phyloP scores from a whole-genome alignment of 345 rosid species.

The Eucalyptus marginata region DNA sequence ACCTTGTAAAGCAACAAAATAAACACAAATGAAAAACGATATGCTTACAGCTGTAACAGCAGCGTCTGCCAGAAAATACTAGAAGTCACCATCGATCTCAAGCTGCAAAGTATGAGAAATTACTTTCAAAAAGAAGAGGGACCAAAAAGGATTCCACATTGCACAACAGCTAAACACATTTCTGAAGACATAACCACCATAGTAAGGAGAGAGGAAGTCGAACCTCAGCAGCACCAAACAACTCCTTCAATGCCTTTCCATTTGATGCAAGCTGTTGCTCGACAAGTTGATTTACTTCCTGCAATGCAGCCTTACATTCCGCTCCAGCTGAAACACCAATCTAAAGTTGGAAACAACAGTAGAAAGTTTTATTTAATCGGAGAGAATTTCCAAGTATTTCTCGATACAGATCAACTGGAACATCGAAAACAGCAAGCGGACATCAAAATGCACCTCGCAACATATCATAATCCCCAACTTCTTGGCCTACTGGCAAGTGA shows the following conservation, averaged over 20 bases:
- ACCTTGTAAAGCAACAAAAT: not conserved
- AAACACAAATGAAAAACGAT: not conserved
- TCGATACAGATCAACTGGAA: not conserved
- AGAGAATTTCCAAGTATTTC: not conserved
- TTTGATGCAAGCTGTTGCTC: constrained; percentile 56
- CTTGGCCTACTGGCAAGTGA: not conserved
- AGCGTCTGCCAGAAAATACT: constrained; percentile 87
- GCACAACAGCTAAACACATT: not conserved
- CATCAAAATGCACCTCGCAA: not conserved
- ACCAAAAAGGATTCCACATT: not conserved
- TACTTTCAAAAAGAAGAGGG: not conserved
- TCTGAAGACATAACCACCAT: not conserved
- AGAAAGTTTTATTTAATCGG: not conserved
- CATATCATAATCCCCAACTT: not conserved
- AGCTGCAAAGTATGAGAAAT: constrained; percentile 31
- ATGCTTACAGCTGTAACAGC: constrained; percentile 53
- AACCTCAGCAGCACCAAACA: constrained; percentile 79
- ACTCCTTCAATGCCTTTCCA: constrained; percentile 41
- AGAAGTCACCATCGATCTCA: constrained; percentile 75
- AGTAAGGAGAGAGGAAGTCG: not conserved
- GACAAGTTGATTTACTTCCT: constrained; percentile 58
- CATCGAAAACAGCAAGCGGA: not conserved
- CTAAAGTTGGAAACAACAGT: constrained; percentile 13
- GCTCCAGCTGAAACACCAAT: constrained; percentile 83
- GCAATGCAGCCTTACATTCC: constrained; percentile 78